phyloP scores from a whole-genome alignment of 2,329 filamentous ascomycete genomes.

The Cordyceps militaris region DNA sequence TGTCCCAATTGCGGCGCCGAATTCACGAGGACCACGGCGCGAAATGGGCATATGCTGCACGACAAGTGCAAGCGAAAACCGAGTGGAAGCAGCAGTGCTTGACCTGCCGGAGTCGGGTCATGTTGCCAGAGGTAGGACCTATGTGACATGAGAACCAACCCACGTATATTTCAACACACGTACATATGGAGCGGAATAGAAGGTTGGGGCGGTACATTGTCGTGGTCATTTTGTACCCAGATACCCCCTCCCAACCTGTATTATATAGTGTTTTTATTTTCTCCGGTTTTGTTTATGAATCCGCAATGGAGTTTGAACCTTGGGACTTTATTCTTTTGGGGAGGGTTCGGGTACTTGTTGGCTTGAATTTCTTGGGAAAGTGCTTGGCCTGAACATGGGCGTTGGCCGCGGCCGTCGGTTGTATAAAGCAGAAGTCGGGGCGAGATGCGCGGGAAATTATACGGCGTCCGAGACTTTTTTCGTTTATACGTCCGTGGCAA shows the following conservation, averaged over 20 bases:
- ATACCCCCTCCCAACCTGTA: not conserved
- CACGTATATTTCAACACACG: not conserved
- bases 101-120: not conserved
- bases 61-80: conserved; percentile 75
- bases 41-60: conserved; percentile 78
- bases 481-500: not conserved
- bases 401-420: not conserved
- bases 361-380: not conserved
- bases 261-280: not conserved
- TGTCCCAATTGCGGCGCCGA: conserved; percentile 90
- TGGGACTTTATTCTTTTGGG: not conserved
- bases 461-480: not conserved
- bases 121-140: not conserved
- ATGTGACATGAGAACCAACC: not conserved
- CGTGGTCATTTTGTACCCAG: not conserved
- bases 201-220: not conserved
- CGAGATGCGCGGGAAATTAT: not conserved
- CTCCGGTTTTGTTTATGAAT: too few relatives aligned
- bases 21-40: conserved; percentile 81
- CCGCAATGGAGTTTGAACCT: not conserved
- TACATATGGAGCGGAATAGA: not conserved
- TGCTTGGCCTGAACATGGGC: not conserved
- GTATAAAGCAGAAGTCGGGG: not conserved
- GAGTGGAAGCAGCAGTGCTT: conserved; percentile 26
- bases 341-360: not conserved